These are phyloP conservation scores for Colletotrichum spaethianum DNA, from an alignment of 2,329 filamentous ascomycete species.

Conservation along the genomic window DNA sequence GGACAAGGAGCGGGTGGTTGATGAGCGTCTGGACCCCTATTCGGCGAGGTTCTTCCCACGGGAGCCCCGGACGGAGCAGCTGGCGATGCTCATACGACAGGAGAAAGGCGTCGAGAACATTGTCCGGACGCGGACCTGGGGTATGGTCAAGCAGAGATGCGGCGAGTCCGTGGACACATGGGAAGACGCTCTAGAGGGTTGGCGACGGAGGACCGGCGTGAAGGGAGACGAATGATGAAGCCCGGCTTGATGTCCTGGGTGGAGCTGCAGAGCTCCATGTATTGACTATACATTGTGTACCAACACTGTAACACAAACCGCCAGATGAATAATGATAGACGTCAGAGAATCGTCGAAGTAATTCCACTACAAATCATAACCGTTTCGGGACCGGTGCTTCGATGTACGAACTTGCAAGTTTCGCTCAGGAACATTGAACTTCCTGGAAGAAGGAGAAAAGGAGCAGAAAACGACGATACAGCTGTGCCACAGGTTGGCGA, in stretches of 20 bases:
- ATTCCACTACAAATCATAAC: background rate
- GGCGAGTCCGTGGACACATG: constrained; percentile 70
- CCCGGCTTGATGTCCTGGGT: background rate
- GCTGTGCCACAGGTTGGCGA: no score
- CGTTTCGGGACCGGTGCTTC: background rate
- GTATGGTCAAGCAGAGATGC: constrained; percentile 82
- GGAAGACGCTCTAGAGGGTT: constrained; percentile 75
- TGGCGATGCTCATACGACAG: constrained; percentile 81
- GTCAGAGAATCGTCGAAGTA: background rate
- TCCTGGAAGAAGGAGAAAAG: background rate
- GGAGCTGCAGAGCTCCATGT: background rate
- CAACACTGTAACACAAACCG: constrained; percentile 29
- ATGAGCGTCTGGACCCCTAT: constrained; percentile 95
- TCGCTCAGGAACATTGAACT: background rate
- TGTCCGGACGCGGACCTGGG: constrained; percentile 86
- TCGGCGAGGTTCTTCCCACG: constrained; percentile 84
- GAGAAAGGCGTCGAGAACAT: constrained; percentile 85
- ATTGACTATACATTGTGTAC: constrained; percentile 15
- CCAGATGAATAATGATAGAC: constrained; percentile 23
- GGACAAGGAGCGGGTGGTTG: constrained; percentile 80
- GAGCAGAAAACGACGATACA: background rate
- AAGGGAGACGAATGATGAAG: constrained; percentile 17
- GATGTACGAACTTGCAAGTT: background rate
- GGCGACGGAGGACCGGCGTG: constrained; percentile 55
- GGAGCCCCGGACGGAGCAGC: constrained; percentile 84